These are phyloP conservation scores for Pseudocercospora pini-densiflorae DNA, from an alignment of 2,329 filamentous ascomycete genomes.

Conservation along the genomic window DNA sequence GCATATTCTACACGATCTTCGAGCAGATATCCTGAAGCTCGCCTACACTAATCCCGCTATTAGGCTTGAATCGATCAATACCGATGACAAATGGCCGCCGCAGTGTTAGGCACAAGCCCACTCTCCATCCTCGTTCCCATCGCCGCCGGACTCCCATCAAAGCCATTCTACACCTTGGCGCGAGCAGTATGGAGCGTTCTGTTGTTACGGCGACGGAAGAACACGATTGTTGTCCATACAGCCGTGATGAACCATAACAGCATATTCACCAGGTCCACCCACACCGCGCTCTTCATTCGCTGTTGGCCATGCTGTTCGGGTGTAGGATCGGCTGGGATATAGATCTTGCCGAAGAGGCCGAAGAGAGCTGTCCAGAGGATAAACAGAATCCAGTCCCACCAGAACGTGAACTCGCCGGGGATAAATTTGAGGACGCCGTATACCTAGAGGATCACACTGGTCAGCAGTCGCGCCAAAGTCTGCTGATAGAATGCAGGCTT, in stretches of 20 bases:
- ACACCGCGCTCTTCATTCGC: slow-evolving; percentile 86
- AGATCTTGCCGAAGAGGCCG: slow-evolving; percentile 82
- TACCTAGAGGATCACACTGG: slow-evolving; percentile 39
- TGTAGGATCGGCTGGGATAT: slow-evolving; percentile 67
- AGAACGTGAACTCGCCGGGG: slow-evolving; percentile 47
- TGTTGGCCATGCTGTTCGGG: slow-evolving; percentile 61
- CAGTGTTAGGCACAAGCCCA: slow-evolving; percentile 12
- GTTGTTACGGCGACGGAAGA: slow-evolving; percentile 58
- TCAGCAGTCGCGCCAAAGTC: not conserved
- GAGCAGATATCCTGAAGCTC: not conserved
- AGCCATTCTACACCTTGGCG: slow-evolving; percentile 37
- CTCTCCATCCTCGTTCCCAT: slow-evolving; percentile 21
- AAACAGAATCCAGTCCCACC: slow-evolving; percentile 73
- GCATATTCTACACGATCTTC: not conserved
- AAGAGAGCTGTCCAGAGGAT: slow-evolving; percentile 82
- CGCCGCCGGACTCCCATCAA: slow-evolving; percentile 2
- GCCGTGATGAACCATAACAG: slow-evolving; percentile 75
- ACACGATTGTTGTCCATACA: slow-evolving; percentile 61
- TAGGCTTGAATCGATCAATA: not conserved
- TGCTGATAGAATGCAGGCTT: not conserved
- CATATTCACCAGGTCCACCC: slow-evolving; percentile 77
- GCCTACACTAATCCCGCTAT: not conserved
- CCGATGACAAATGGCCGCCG: slow-evolving; percentile 12
- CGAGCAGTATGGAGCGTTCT: slow-evolving; percentile 41
- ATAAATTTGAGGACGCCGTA: slow-evolving; percentile 69